These are phyloP conservation scores for Primulina tabacum DNA, from an alignment of 257 asterid species.

Conservation along the genomic window DNA sequence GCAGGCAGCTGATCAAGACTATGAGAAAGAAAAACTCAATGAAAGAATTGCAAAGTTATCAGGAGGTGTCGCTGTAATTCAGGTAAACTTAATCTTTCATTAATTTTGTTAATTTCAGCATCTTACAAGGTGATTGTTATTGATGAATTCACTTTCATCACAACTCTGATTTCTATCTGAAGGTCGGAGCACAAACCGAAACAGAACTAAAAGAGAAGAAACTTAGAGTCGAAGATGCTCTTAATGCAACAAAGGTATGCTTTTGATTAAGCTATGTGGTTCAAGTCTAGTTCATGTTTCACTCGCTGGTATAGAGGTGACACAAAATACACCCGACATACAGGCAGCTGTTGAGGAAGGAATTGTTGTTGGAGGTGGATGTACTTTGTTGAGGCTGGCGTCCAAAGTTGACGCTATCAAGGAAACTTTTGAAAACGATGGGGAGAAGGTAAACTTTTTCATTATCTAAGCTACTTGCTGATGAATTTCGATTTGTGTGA, in stretches of 20 bases:
- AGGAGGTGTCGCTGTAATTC: conserved; percentile 98
- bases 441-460: conserved; percentile 32
- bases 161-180: conserved; percentile 20
- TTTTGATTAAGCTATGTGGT: not conserved
- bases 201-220: conserved; percentile 95
- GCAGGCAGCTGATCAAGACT: conserved; percentile 91
- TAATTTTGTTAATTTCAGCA: not conserved
- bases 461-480: not conserved
- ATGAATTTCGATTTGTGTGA: not conserved
- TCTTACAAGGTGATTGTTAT: not conserved
- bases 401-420: conserved; percentile 49
- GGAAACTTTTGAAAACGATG: conserved; percentile 51
- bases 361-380: conserved; percentile 75
- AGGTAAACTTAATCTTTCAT: conserved; percentile 41
- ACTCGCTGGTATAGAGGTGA: not conserved
- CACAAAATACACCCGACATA: not conserved
- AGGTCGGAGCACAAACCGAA: conserved; percentile 99
- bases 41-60: conserved; percentile 96
- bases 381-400: conserved; percentile 54
- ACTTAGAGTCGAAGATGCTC: conserved; percentile 98
- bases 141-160: not conserved
- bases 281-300: conserved; percentile 4
- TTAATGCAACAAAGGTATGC: conserved; percentile 89
- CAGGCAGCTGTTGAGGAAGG: conserved; percentile 81
- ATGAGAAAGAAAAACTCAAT: conserved; percentile 76